Conservation (phyloP, 805 yeast genomes). For the Wickerhamomyces queroliae region DNA sequence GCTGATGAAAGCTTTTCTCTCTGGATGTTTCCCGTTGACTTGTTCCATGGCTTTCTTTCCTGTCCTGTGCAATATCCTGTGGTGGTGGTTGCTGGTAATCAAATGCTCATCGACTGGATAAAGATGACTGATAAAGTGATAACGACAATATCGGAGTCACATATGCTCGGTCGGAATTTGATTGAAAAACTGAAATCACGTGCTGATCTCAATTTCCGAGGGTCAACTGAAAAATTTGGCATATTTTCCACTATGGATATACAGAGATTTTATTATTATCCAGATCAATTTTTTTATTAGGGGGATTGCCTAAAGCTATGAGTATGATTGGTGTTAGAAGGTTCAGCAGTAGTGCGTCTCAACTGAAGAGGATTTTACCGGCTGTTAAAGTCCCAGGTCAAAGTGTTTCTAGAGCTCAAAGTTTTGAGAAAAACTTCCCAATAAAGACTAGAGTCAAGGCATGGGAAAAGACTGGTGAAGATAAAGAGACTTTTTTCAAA, state of each 20-base stretch:
- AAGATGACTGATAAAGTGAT: background rate
- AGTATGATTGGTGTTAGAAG: background rate
- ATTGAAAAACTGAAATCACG: background rate
- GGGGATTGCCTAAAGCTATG: background rate
- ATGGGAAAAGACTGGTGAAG: constrained; percentile 59
- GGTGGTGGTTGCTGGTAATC: background rate
- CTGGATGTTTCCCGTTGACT: constrained; percentile 8
- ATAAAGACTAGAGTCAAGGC: constrained; percentile 39
- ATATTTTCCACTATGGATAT: too few relatives aligned
- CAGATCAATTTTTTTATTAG: background rate
- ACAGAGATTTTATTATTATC: too few relatives aligned
- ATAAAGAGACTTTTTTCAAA: constrained; percentile 57
- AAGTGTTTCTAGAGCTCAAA: constrained; percentile 3
- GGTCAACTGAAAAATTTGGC: background rate
- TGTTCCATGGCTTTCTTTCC: background rate
- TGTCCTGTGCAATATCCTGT: background rate
- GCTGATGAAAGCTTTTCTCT: constrained; percentile 29
- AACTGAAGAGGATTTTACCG: constrained; percentile 9
- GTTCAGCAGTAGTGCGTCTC: background rate
- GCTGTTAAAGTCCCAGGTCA: constrained; percentile 7
- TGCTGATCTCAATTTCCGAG: background rate
- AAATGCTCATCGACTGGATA: background rate
- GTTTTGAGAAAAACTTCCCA: constrained; percentile 42
- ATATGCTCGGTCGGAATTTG: background rate
- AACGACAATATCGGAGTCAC: background rate